Conservation (phyloP, 2,329 filamentous ascomycete species). For the Cytospora mali region DNA sequence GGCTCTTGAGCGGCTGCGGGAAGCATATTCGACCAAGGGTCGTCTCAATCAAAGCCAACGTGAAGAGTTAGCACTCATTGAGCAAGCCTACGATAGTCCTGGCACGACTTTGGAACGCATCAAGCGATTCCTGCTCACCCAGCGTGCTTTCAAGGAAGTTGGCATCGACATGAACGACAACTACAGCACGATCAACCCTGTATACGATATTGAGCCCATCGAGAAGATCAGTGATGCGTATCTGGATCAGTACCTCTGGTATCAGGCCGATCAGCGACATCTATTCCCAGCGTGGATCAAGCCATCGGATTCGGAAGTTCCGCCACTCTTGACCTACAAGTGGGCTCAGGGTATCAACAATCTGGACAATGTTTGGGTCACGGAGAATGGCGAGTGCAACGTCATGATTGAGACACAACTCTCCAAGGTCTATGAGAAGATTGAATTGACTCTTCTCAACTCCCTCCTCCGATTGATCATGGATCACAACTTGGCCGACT, state of each 20-base stretch:
- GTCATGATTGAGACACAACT: constrained; percentile 98
- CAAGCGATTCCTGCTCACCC: constrained; percentile 95
- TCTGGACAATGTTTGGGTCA: constrained; percentile 91
- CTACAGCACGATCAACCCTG: constrained; percentile 97
- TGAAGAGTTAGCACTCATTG: constrained; percentile 93
- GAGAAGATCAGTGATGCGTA: constrained; percentile 99
- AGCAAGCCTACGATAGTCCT: constrained; percentile 97
- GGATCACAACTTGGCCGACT: constrained; percentile 99
- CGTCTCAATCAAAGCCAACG: constrained; percentile 95
- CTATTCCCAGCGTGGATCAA: constrained; percentile 99
- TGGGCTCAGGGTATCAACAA: constrained; percentile 99
- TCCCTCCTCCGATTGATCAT: constrained; percentile 92
- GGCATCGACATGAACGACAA: constrained; percentile 99
- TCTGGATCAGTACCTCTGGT: constrained; percentile 98
- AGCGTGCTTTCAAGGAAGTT: constrained; percentile 98
- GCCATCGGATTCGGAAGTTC: constrained; percentile 96
- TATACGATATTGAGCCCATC: constrained; percentile 98
- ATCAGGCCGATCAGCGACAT: constrained; percentile 95
- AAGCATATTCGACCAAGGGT: constrained; percentile 97
- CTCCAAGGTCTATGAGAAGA: constrained; percentile 99
- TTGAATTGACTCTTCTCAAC: constrained; percentile 94
- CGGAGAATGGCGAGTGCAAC: constrained; percentile 91
- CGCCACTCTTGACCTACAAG: constrained; percentile 92
- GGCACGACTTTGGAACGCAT: constrained; percentile 95
- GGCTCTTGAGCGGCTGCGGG: constrained; percentile 86